Evolutionary conservation across 108 stramenopile genomes (phyloP).

Genomic region (Epithemia pelagica): DNA sequence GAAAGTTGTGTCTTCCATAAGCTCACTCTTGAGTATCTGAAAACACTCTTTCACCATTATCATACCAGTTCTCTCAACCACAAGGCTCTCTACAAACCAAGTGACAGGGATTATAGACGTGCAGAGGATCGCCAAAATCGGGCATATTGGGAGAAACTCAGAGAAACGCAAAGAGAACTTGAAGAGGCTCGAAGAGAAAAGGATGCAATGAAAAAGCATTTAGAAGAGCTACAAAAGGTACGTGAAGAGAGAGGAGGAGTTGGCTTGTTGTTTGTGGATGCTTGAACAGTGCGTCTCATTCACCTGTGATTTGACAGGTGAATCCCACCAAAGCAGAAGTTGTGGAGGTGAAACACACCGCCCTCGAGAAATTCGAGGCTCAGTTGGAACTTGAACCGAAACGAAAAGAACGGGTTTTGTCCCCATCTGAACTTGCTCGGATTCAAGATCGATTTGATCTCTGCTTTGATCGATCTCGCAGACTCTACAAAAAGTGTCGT

Average conservation of each 20-base stretch:
- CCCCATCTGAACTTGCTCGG: not conserved
- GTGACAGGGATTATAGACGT: not conserved
- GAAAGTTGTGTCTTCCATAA: not conserved
- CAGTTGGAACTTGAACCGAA: not conserved
- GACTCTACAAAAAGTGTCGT: not conserved
- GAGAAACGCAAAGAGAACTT: not conserved
- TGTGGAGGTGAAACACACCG: not conserved
- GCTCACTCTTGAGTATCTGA: not conserved
- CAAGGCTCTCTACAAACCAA: not conserved
- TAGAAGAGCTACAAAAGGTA: not conserved
- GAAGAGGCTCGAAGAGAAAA: not conserved
- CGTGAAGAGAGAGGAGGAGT: no score
- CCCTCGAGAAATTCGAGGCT: not conserved
- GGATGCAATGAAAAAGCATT: not conserved
- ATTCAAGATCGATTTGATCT: not conserved
- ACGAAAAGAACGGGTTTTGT: not conserved
- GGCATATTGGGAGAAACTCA: not conserved
- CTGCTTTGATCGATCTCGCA: not conserved
- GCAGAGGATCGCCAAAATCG: not conserved
- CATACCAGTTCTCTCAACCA: not conserved
- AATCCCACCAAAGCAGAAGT: not conserved
- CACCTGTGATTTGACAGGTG: no score
- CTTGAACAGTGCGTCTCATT: no score
- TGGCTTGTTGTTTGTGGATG: no score
- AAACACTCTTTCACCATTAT: not conserved